Percentiles rank a stretch among this genome's conserved stretches.
phyloP scores from a whole-genome alignment of 225 moss, liverwort and hornwort species.

The Climacium dendroides region DNA sequence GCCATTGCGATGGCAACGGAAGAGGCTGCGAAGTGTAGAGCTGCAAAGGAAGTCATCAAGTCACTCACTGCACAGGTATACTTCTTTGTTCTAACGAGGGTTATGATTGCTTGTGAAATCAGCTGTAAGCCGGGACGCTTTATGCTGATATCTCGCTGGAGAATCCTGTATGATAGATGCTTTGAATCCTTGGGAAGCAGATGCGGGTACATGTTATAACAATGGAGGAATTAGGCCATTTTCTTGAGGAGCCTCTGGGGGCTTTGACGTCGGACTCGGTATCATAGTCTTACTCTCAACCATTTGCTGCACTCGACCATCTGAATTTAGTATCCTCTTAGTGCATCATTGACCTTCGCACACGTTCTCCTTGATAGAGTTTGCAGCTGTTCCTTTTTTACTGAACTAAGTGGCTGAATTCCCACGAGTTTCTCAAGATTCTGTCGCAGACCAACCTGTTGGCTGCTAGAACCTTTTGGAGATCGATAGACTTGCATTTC shows the following conservation, averaged over 20 bases:
- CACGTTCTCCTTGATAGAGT: neutral
- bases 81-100: neutral
- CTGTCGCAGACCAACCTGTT: neutral
- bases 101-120: neutral
- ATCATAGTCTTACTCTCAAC: neutral
- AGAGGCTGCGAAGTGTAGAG: slow-evolving; percentile 40
- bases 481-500: neutral
- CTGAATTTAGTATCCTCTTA: neutral
- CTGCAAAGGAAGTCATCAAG: slow-evolving; percentile 53
- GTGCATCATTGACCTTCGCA: neutral
- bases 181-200: slow-evolving; percentile 3
- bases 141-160: neutral
- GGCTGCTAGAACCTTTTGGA: neutral
- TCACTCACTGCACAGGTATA: slow-evolving; percentile 50
- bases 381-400: neutral
- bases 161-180: neutral
- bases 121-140: neutral
- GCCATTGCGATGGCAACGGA: slow-evolving; percentile 38
- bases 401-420: neutral
- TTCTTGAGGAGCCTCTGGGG: neutral
- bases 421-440: neutral
- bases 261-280: neutral
- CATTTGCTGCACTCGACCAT: neutral
- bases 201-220: neutral
- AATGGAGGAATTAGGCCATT: neutral